Evolutionary conservation across 371 early-diverging fungal genomes (phyloP).

Genomic region (Coemansia sp.): DNA sequence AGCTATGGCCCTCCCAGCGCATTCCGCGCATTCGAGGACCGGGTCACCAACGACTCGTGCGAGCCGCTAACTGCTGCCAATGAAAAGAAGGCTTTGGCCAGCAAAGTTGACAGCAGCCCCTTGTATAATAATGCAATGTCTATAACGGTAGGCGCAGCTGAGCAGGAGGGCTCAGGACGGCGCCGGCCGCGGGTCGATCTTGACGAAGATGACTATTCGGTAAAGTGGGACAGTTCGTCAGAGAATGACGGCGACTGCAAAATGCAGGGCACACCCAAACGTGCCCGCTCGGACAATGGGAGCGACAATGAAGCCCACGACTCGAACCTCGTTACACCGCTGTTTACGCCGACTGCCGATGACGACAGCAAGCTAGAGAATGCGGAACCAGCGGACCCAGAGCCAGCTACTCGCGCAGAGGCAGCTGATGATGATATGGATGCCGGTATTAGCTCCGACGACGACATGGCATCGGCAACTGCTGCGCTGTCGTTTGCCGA

Average conservation of each 20-base stretch:
- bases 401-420: not conserved
- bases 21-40: conserved; percentile 40
- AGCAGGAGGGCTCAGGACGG: conserved; percentile 1
- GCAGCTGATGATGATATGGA: not conserved
- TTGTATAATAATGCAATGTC: not conserved
- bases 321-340: not conserved
- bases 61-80: conserved; percentile 20
- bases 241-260: conserved; percentile 19
- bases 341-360: conserved; percentile 4
- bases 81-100: not conserved
- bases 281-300: conserved; percentile 36
- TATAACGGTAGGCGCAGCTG: not conserved
- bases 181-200: conserved; percentile 14
- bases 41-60: conserved; percentile 24
- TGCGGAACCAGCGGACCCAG: not conserved
- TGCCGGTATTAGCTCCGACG: conserved; percentile 8
- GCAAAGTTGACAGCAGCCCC: not conserved
- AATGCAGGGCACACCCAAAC: conserved; percentile 28
- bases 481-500: conserved; percentile 26
- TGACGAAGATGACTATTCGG: conserved; percentile 12
- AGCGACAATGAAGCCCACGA: conserved; percentile 22
- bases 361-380: not conserved
- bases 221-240: conserved; percentile 20
- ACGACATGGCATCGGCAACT: conserved; percentile 22
- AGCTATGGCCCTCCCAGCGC: conserved; percentile 13